Percentiles rank a stretch among this genome's conserved stretches.
These are phyloP conservation scores for Backusella sp. DNA, from an alignment of 192 early-diverging fungal genomes.

Conservation along the genomic window DNA sequence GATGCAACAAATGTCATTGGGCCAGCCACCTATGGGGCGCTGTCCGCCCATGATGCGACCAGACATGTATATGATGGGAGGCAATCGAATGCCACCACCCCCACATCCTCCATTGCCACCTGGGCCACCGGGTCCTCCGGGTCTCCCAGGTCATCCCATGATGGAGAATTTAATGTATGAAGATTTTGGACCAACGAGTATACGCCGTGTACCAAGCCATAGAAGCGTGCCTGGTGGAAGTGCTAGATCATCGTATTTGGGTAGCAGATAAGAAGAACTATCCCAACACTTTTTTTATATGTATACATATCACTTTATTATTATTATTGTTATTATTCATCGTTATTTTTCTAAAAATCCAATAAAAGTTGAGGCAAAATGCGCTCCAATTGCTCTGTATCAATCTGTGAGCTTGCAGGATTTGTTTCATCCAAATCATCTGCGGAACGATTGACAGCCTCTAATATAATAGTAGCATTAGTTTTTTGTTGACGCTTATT, in stretches of 20 bases:
- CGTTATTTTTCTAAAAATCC: slow-evolving; percentile 5
- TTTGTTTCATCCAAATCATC: not conserved
- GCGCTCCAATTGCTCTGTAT: slow-evolving; percentile 7
- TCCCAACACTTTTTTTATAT: not conserved
- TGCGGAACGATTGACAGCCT: slow-evolving; percentile 2
- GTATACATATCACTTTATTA: not conserved
- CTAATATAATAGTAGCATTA: not conserved
- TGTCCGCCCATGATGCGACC: slow-evolving; percentile 1
- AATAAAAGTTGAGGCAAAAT: slow-evolving; percentile 18
- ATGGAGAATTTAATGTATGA: slow-evolving; percentile 7
- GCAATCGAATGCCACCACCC: not conserved
- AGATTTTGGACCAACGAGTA: not conserved
- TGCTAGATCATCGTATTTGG: slow-evolving; percentile 2
- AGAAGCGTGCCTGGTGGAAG: slow-evolving; percentile 10
- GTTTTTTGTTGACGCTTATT: not conserved
- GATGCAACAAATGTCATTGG: not conserved
- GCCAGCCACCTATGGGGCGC: not conserved
- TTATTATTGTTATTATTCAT: not conserved
- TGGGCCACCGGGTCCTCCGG: not conserved
- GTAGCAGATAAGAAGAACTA: not conserved
- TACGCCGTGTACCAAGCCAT: slow-evolving; percentile 8
- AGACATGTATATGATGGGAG: slow-evolving; percentile 5
- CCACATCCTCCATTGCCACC: not conserved
- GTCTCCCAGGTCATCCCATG: not conserved
- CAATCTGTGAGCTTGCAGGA: not conserved